Conservation (phyloP, 2,329 filamentous ascomycete species). For the Hymenoscyphus salicellus region DNA sequence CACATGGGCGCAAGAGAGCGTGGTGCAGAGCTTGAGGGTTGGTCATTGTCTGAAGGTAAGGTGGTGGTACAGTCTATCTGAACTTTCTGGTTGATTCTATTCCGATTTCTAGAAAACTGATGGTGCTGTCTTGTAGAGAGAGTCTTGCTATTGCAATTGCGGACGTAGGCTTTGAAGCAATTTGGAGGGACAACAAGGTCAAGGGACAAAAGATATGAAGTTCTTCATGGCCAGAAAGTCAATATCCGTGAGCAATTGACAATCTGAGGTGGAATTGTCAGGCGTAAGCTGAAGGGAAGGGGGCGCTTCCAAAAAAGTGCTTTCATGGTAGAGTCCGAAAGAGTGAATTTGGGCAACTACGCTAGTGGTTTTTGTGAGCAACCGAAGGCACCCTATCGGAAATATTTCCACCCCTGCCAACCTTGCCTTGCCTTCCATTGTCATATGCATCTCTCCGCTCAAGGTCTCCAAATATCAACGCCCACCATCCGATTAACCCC, state of each 20-base stretch:
- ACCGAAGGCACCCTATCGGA: background rate
- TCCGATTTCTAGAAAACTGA: background rate
- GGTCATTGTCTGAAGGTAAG: constrained; percentile 28
- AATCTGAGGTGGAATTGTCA: background rate
- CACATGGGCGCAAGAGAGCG: constrained; percentile 77
- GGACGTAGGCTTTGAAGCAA: background rate
- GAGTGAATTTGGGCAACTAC: background rate
- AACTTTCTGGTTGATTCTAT: background rate
- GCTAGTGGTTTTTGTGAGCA: background rate
- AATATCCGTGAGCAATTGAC: background rate
- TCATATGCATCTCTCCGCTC: background rate
- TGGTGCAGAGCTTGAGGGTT: constrained; percentile 59
- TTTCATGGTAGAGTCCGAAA: background rate
- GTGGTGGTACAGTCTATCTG: background rate
- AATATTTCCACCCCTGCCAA: background rate
- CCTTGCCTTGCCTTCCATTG: background rate
- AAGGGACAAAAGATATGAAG: constrained; percentile 21
- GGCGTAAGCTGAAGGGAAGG: background rate
- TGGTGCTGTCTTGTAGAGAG: background rate
- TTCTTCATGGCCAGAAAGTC: constrained; percentile 27
- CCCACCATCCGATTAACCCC: background rate
- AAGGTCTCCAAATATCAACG: background rate
- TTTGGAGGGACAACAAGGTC: constrained; percentile 17
- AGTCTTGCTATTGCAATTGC: background rate
- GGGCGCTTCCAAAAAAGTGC: background rate